Conservation (phyloP, 2,329 filamentous ascomycete species). For the Sclerotinia spermophila region DNA sequence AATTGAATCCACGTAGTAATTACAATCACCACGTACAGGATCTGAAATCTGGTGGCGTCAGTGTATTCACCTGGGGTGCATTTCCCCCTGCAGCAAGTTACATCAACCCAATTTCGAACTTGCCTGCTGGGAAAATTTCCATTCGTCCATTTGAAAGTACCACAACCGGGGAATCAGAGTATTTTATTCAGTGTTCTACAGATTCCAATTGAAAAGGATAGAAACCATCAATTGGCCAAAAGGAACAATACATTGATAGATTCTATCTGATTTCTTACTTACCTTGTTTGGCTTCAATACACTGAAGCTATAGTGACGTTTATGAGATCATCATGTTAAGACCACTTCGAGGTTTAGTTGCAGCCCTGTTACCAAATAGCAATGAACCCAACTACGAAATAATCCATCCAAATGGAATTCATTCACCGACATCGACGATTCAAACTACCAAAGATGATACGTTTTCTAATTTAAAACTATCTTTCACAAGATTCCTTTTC, state of each 20-base stretch:
- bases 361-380: neutral
- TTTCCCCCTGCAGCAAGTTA: conserved; percentile 3
- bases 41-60: conserved; percentile 7
- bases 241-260: neutral
- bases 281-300: neutral
- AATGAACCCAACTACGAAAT: conserved; percentile 15
- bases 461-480: neutral
- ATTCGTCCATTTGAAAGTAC: neutral
- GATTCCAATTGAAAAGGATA: neutral
- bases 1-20: neutral
- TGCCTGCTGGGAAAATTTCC: neutral
- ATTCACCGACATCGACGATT: neutral
- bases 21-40: neutral
- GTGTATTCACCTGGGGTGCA: neutral
- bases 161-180: neutral
- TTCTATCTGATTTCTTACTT: too few species aligned
- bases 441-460: conserved; percentile 7
- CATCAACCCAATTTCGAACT: conserved; percentile 3
- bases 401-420: neutral
- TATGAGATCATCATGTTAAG: conserved; percentile 10
- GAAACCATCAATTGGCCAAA: neutral
- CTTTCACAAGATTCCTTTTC: conserved; percentile 11
- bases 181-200: neutral
- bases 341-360: conserved; percentile 13
- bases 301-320: neutral